Conservation (phyloP, 257 asterid species). For the Solanum arcanum region DNA sequence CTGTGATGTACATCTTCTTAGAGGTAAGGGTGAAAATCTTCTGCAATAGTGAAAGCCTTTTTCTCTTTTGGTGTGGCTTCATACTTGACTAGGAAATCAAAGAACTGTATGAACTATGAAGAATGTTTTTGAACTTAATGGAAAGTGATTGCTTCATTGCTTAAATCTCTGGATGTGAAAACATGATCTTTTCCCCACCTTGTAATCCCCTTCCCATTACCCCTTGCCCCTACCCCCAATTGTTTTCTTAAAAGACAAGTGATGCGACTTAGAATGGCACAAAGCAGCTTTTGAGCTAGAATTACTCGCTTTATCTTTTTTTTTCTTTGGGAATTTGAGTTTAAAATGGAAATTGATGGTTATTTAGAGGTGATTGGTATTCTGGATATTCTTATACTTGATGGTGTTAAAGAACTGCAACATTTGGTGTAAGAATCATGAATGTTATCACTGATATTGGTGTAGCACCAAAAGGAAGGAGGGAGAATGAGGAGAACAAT, state of each 20-base stretch:
- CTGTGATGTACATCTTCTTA: neutral
- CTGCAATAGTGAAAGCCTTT: neutral
- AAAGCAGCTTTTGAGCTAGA: neutral
- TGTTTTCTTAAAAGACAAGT: neutral
- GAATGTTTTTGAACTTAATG: neutral
- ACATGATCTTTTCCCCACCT: neutral
- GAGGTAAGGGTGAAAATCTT: neutral
- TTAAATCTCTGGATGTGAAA: neutral
- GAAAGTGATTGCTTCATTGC: neutral
- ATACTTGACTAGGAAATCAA: neutral
- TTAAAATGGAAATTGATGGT: neutral
- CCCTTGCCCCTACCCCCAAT: neutral
- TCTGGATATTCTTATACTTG: neutral
- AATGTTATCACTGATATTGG: neutral
- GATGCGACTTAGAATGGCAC: neutral
- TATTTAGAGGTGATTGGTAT: neutral
- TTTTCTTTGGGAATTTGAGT: neutral
- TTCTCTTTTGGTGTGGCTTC: neutral
- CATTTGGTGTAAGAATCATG: neutral
- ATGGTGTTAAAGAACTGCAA: neutral
- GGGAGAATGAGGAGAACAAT: neutral
- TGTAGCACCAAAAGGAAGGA: neutral
- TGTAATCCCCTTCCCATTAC: neutral
- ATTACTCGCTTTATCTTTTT: neutral
- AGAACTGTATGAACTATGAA: neutral